A percentile compares a stretch with the other conserved stretches of the same genome.
phyloP scores from a whole-genome alignment of 768 basidiomycete species.

The Tulasnella sp. region DNA sequence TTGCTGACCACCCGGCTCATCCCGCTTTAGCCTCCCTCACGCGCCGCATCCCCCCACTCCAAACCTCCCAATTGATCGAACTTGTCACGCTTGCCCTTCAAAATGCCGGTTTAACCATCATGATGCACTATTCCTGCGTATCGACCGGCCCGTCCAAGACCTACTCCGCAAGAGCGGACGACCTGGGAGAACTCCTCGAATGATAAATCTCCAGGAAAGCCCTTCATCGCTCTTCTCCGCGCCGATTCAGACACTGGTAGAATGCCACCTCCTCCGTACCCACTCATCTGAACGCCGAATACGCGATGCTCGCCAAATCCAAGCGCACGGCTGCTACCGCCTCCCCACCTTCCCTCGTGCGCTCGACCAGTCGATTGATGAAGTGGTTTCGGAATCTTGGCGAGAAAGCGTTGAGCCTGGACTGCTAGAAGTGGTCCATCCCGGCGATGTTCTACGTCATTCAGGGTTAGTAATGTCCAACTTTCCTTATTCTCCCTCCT shows the following conservation, averaged over 20 bases:
- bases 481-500: conserved; percentile 89
- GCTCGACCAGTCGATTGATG: too few relatives aligned
- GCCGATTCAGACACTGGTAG: conserved; percentile 33
- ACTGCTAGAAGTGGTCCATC: conserved; percentile 96
- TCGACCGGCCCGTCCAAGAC: conserved; percentile 65
- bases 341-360: background rate
- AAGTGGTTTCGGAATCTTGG: conserved; percentile 49
- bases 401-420: conserved; percentile 70
- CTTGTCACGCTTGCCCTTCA: conserved; percentile 83
- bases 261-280: conserved; percentile 24
- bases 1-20: background rate
- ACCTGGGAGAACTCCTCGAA: conserved; percentile 86
- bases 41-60: background rate
- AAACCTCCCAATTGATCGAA: conserved; percentile 32
- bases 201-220: conserved; percentile 84
- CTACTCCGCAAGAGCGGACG: conserved; percentile 81
- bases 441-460: conserved; percentile 94
- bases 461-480: conserved; percentile 93
- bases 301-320: conserved; percentile 31
- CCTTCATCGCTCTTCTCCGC: conserved; percentile 64
- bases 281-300: conserved; percentile 35
- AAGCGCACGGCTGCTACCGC: conserved; percentile 6
- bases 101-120: conserved; percentile 77
- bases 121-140: conserved; percentile 92
- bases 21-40: background rate